Evolutionary conservation across 495 filamentous ascomycete genomes (phyloP).

Genomic region (Aspergillus bertholletiae): DNA sequence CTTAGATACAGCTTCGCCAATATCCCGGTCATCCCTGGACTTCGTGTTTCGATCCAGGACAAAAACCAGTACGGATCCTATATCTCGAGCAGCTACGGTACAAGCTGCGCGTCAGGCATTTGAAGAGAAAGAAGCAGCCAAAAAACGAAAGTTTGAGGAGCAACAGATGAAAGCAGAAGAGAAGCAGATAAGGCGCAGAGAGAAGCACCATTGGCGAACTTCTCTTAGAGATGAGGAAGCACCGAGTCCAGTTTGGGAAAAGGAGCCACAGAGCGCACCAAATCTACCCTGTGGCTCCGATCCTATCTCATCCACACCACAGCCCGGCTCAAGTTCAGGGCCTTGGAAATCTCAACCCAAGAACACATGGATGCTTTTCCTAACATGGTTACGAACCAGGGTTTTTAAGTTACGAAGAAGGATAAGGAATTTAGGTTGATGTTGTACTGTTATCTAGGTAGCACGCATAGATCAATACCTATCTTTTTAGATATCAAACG

Average conservation of each 20-base stretch:
- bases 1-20: slow-evolving; percentile 44
- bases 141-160: slow-evolving; percentile 52
- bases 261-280: slow-evolving; percentile 1
- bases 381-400: slow-evolving; percentile 46
- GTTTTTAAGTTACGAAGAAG: slow-evolving; percentile 43
- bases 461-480: too few relatives aligned
- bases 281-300: not conserved
- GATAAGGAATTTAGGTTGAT: slow-evolving; percentile 28
- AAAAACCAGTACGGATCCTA: slow-evolving; percentile 44
- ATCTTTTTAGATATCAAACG: too few relatives aligned
- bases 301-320: slow-evolving; percentile 2
- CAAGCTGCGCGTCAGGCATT: slow-evolving; percentile 55
- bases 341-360: slow-evolving; percentile 39
- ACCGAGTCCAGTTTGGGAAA: slow-evolving; percentile 5
- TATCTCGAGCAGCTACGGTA: slow-evolving; percentile 50
- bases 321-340: slow-evolving; percentile 9
- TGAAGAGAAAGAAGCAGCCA: slow-evolving; percentile 56
- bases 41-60: slow-evolving; percentile 50
- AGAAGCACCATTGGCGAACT: slow-evolving; percentile 25
- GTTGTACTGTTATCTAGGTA: not conserved
- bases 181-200: slow-evolving; percentile 33
- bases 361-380: slow-evolving; percentile 45
- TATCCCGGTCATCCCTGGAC: slow-evolving; percentile 54
- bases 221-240: slow-evolving; percentile 19
- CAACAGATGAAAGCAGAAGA: slow-evolving; percentile 50